A percentile compares a stretch with the other conserved stretches of the same genome.
Conservation (phyloP, 139 green algal genomes). For the Closterium sp. region DNA sequence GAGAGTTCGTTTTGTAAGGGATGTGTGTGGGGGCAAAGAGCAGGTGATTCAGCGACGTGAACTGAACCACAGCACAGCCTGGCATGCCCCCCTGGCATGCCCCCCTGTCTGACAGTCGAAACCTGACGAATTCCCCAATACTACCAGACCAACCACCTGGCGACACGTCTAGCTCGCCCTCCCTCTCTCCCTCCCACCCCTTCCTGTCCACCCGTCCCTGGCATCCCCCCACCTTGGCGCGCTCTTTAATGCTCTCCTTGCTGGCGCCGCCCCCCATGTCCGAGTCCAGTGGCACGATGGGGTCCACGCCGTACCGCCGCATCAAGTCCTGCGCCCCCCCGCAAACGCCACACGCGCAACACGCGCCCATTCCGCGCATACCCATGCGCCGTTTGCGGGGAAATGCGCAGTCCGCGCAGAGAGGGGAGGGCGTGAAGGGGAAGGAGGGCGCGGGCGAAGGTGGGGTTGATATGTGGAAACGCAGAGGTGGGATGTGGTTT, state of each 20-base stretch:
- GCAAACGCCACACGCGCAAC: background rate
- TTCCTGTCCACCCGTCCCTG: background rate
- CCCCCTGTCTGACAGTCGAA: no score
- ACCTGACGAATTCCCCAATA: no score
- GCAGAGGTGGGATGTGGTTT: background rate
- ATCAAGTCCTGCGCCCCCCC: slow-evolving; percentile 39
- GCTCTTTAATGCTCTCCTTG: slow-evolving; percentile 18
- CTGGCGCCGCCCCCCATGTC: background rate
- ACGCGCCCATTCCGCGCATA: no score
- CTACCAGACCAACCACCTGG: background rate
- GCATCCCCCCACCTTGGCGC: slow-evolving; percentile 35
- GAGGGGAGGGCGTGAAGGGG: background rate
- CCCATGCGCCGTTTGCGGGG: no score
- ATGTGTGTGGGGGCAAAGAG: no score
- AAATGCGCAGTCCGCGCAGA: no score
- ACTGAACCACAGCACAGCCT: no score
- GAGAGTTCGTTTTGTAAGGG: no score
- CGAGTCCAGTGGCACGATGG: slow-evolving; percentile 32
- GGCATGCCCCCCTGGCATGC: no score
- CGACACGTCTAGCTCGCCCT: background rate
- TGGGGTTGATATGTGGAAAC: background rate
- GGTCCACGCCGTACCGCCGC: slow-evolving; percentile 45
- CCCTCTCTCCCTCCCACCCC: background rate
- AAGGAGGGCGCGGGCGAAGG: background rate
- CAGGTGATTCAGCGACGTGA: no score